Evolutionary conservation across 352 stramenopile species (phyloP), one percentile per base, ranked within the genome.

Genomic region (Elongisporangium senticosum): DNA sequence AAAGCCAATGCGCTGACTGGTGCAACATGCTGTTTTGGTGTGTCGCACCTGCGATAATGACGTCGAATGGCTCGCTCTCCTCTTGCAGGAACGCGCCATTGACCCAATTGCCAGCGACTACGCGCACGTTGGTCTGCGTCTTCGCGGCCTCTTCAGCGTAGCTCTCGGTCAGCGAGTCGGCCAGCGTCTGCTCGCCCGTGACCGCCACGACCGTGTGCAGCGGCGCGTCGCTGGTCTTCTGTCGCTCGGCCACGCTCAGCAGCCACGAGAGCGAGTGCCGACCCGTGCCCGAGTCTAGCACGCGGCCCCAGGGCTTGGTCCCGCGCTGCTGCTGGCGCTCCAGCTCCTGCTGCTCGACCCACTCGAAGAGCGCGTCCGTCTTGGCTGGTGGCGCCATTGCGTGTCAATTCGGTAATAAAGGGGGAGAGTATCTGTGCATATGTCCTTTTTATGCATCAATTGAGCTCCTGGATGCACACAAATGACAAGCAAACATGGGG

Each of bases 241-340:
- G 22, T 22, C 49, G 20, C 19, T 26, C 51, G 17, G 23, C 26
- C 17, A 90, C 6, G 49, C 55, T 47, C 61, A 72, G 80, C 19
- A 98, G 81, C 92, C 92, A 98, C 39, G 79, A 68, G 13, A 98
- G 64, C 40, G 87, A 96, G 68, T 98, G 92, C 56, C 76, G 71
- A 21, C 92, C 92, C 0, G 92, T 98, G 17, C 92, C 92, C 2
- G 90, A 79, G 74, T 98, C 92, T 3, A 98, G 73, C 47, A 97
- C 82, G 47, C 69, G 80, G 0, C 79, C 80, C 78, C 75, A 90
- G 10, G 50, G 66, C 51, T 17, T 57, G 26, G 37, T 58, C 49
- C 51, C 73, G 55, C 49, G 53, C 19, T 52, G n/a, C 24, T 52
- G n/a, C 17, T 50, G 57, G 15, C 49, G 21, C 24, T 52, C 23